Conservation (phyloP, 805 yeast species). For the Sugiyamaella marilandica region DNA sequence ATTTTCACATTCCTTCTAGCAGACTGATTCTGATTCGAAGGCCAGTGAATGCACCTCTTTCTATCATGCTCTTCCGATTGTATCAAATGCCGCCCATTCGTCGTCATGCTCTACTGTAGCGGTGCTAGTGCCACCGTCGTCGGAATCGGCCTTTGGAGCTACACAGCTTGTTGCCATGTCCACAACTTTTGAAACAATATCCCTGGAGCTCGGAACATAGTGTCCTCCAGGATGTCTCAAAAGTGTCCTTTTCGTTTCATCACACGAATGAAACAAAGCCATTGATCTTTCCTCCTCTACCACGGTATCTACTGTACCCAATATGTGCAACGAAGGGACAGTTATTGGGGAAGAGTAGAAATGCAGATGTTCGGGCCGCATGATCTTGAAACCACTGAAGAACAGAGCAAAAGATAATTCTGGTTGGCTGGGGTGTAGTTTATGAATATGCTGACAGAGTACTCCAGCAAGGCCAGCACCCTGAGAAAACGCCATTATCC, state of each 20-base stretch:
- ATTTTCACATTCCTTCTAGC: no score
- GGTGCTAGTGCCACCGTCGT: background rate
- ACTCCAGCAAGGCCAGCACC: conserved; percentile 87
- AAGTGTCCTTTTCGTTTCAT: conserved; percentile 38
- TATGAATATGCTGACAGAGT: conserved; percentile 54
- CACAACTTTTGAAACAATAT: conserved; percentile 33
- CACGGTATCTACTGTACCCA: conserved; percentile 84
- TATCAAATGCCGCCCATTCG: conserved; percentile 37
- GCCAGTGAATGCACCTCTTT: background rate
- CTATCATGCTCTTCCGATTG: conserved; percentile 26
- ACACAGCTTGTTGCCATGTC: conserved; percentile 24
- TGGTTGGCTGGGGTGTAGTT: conserved; percentile 48
- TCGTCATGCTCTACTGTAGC: conserved; percentile 14
- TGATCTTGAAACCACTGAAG: conserved; percentile 56
- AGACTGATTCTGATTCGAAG: background rate
- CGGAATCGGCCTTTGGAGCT: conserved; percentile 1
- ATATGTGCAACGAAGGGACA: conserved; percentile 60
- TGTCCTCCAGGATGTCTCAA: conserved; percentile 95
- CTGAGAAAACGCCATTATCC: conserved; percentile 87
- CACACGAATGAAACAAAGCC: conserved; percentile 51
- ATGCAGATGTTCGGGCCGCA: conserved; percentile 27
- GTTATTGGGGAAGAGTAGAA: conserved; percentile 32
- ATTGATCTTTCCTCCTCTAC: conserved; percentile 70
- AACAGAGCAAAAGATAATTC: conserved; percentile 66
- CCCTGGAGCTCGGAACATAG: conserved; percentile 86